Percentiles rank a stretch among this genome's conserved stretches.
phyloP scores from a whole-genome alignment of 140 eudicot species.

The Bidens hawaiensis region DNA sequence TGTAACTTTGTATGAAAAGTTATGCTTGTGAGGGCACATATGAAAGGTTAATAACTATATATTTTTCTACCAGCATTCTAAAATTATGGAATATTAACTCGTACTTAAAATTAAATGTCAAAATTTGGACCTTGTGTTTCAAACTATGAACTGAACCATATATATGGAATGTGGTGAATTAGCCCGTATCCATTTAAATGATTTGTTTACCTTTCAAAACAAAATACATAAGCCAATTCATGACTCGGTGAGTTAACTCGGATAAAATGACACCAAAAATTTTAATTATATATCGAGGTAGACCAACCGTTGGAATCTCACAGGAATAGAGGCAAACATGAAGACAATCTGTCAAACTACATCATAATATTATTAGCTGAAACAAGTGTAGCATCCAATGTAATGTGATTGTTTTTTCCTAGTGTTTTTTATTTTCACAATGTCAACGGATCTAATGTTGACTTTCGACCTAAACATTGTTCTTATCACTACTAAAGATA shows the following conservation, averaged over 20 bases:
- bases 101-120: too few species aligned
- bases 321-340: slow-evolving; percentile 15
- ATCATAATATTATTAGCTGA: slow-evolving; percentile 10
- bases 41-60: too few species aligned
- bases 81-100: too few species aligned
- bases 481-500: slow-evolving; percentile 9
- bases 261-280: not conserved
- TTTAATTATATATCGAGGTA: not conserved
- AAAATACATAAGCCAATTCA: not conserved
- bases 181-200: too few species aligned
- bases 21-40: too few species aligned
- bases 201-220: too few species aligned
- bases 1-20: too few species aligned
- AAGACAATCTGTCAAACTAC: slow-evolving; percentile 32
- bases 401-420: slow-evolving; percentile 22
- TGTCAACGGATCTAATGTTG: slow-evolving; percentile 25
- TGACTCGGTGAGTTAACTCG: not conserved
- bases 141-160: too few species aligned
- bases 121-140: too few species aligned
- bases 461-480: slow-evolving; percentile 27
- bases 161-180: too few species aligned
- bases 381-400: slow-evolving; percentile 31
- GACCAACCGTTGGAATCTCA: slow-evolving; percentile 20
- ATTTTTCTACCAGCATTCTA: too few species aligned
- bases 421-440: not conserved